A percentile compares a stretch with the other conserved stretches of the same genome.
Evolutionary conservation across 495 filamentous ascomycete genomes (phyloP).

Genomic region (Cetradonia linearis): DNA sequence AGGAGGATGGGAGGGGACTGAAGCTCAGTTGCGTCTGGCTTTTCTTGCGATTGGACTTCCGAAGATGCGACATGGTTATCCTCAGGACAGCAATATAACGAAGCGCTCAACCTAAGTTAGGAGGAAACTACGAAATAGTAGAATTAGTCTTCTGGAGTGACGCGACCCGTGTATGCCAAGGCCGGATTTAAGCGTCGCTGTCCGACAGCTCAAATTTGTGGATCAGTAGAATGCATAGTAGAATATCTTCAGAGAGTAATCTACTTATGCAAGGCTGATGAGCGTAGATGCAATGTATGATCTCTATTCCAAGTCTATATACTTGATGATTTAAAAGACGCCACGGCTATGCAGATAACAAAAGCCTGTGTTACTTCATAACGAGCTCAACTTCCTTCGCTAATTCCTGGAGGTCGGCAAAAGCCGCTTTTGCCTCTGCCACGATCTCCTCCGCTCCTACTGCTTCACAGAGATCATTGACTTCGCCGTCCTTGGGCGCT

Average conservation of each 20-base stretch:
- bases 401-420: slow-evolving; percentile 34
- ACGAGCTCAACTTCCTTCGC: slow-evolving; percentile 45
- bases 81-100: background rate
- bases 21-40: slow-evolving; percentile 40
- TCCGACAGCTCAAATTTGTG: background rate
- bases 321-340: background rate
- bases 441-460: slow-evolving; percentile 59
- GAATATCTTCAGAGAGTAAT: too few species aligned
- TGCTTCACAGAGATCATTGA: slow-evolving; percentile 62
- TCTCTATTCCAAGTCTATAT: background rate
- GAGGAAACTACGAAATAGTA: background rate
- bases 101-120: background rate
- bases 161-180: slow-evolving; percentile 9
- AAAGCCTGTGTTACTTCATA: background rate
- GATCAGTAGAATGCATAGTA: too few species aligned
- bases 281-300: background rate
- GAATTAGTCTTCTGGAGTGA: background rate
- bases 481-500: slow-evolving; percentile 53
- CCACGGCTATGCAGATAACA: slow-evolving; percentile 6
- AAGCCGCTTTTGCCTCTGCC: slow-evolving; percentile 36
- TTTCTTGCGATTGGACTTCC: slow-evolving; percentile 25
- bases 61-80: background rate
- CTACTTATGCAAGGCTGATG: background rate
- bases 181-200: background rate
- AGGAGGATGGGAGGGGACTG: slow-evolving; percentile 27